Conservation (phyloP, 106 monocot species). For the Allium sativum region DNA sequence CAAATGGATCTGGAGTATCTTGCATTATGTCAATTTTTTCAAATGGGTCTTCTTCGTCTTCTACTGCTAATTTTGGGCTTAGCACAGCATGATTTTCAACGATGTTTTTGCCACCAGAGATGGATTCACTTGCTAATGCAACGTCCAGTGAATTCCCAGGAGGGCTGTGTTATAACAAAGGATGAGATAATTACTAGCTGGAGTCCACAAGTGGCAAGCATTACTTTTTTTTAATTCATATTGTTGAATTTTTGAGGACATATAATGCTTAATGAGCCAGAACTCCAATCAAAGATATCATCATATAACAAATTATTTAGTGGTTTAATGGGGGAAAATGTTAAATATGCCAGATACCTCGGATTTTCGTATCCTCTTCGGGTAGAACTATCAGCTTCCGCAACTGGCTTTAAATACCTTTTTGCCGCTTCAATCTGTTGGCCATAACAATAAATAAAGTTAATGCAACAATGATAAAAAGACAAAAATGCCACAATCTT, state of each 20-base stretch:
- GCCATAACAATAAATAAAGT: not conserved
- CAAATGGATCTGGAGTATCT: constrained; percentile 26
- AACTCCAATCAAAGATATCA: too few species aligned
- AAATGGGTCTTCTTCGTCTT: constrained; percentile 34
- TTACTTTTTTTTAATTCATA: too few species aligned
- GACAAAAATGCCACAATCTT: too few species aligned
- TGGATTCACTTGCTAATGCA: constrained; percentile 11
- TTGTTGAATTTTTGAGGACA: too few species aligned
- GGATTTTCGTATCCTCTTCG: constrained; percentile 34
- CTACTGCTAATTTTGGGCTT: constrained; percentile 9
- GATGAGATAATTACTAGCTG: too few species aligned
- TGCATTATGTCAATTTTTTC: constrained; percentile 37
- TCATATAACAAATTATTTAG: too few species aligned
- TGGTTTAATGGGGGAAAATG: not conserved
- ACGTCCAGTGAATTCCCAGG: constrained; percentile 26
- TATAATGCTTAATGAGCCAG: too few species aligned
- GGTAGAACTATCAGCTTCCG: constrained; percentile 37
- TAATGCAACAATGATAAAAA: too few species aligned
- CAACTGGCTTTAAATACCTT: constrained; percentile 56
- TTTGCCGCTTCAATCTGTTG: constrained; percentile 74
- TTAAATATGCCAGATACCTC: constrained; percentile 31
- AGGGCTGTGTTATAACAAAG: constrained; percentile 22
- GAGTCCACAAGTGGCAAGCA: not conserved
- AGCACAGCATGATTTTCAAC: constrained; percentile 20
- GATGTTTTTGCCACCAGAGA: constrained; percentile 15